Percentiles rank a stretch among this genome's conserved stretches.
Conservation (phyloP, 768 basidiomycete genomes). For the Guyanaporus albipodus region DNA sequence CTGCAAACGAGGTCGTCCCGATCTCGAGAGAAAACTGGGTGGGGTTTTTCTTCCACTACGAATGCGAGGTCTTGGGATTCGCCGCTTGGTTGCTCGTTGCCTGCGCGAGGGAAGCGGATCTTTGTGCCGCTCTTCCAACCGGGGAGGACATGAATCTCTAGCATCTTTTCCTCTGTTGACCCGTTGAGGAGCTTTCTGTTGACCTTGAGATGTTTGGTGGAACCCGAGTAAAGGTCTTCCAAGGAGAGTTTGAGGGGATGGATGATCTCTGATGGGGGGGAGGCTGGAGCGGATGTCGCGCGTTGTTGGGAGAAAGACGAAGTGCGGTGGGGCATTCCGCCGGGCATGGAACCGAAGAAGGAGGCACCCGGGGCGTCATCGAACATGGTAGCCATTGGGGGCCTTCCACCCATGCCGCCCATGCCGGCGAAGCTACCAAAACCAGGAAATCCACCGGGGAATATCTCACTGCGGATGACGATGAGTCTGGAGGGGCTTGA, state of each 20-base stretch:
- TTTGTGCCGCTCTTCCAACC: conserved; percentile 98
- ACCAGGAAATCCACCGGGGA: conserved; percentile 38
- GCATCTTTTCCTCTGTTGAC: conserved; percentile 76
- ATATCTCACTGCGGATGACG: conserved; percentile 48
- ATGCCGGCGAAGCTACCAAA: conserved; percentile 32
- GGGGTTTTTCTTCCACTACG: conserved; percentile 93
- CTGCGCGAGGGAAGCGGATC: conserved; percentile 82
- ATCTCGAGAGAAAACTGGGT: conserved; percentile 68
- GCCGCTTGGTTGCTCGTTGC: conserved; percentile 68
- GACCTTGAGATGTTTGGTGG: conserved; percentile 86
- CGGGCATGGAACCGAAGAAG: conserved; percentile 42
- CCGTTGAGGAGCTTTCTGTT: conserved; percentile 71
- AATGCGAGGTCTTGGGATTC: conserved; percentile 92
- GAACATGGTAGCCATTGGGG: conserved; percentile 31
- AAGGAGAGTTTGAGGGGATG: conserved; percentile 83
- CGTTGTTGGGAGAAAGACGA: too few species aligned
- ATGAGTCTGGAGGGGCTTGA: background rate
- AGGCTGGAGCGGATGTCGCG: conserved; percentile 27
- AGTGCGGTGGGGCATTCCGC: conserved; percentile 53
- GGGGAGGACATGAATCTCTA: conserved; percentile 75
- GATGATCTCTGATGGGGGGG: conserved; percentile 56
- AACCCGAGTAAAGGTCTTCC: conserved; percentile 81
- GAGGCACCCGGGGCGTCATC: conserved; percentile 39
- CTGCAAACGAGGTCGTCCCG: conserved; percentile 73
- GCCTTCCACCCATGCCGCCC: conserved; percentile 40